Conservation (phyloP, 306 rosid genomes). For the Vigna unguiculata region DNA sequence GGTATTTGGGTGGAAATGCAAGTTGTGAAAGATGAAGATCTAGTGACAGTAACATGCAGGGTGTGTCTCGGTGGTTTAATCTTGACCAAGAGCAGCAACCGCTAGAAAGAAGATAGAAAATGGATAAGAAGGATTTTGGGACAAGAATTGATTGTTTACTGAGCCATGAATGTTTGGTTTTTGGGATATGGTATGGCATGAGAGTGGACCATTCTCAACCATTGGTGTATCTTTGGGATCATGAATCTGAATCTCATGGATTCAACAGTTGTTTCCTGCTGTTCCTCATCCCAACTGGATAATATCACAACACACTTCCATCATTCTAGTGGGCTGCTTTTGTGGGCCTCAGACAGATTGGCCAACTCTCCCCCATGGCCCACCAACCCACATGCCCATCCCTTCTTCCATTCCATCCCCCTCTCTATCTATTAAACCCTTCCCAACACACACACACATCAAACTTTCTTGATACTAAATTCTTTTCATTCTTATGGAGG, state of each 20-base stretch:
- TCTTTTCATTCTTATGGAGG: slow-evolving; percentile 53
- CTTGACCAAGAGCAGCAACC: slow-evolving; percentile 42
- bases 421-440: slow-evolving; percentile 21
- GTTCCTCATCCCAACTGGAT: slow-evolving; percentile 66
- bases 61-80: slow-evolving; percentile 46
- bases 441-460: not conserved
- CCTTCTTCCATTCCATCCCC: not conserved
- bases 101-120: slow-evolving; percentile 34
- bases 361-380: slow-evolving; percentile 69
- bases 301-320: slow-evolving; percentile 56
- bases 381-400: slow-evolving; percentile 78
- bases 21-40: slow-evolving; percentile 40
- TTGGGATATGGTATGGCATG: slow-evolving; percentile 19
- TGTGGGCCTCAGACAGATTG: slow-evolving; percentile 62
- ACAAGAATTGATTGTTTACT: slow-evolving; percentile 10
- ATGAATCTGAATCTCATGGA: slow-evolving; percentile 43
- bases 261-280: slow-evolving; percentile 54
- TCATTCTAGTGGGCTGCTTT: slow-evolving; percentile 58
- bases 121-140: slow-evolving; percentile 37
- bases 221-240: slow-evolving; percentile 31
- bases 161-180: slow-evolving; percentile 22
- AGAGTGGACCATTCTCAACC: slow-evolving; percentile 44
- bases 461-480: not conserved
- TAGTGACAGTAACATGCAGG: slow-evolving; percentile 36
- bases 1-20: slow-evolving; percentile 38